Evolutionary conservation across 768 basidiomycete species (phyloP).

Genomic region (Galerina marginata): DNA sequence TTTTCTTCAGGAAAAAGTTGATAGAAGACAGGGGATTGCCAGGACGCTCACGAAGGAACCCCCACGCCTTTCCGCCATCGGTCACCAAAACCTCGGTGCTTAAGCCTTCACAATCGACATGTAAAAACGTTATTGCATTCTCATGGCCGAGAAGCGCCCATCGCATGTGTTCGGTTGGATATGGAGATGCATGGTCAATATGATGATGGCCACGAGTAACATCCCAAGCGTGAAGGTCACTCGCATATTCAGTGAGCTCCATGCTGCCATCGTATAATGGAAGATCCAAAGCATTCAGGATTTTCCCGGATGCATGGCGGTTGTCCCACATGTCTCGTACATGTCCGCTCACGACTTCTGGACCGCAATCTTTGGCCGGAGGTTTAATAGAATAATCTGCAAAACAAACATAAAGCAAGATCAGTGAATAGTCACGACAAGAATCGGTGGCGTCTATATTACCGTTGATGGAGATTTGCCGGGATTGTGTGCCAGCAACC

Average conservation of each 20-base stretch:
- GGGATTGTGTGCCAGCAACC: too few species aligned
- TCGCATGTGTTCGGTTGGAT: not conserved
- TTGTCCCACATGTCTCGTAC: slow-evolving; percentile 5
- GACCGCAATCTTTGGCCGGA: too few species aligned
- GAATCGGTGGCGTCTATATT: too few species aligned
- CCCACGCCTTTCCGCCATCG: slow-evolving; percentile 13
- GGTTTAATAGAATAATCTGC: not conserved
- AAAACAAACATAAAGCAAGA: too few species aligned
- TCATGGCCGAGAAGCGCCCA: slow-evolving; percentile 9
- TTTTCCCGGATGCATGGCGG: slow-evolving; percentile 1
- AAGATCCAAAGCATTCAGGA: slow-evolving; percentile 18
- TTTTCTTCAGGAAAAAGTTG: not conserved
- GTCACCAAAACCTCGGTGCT: not conserved
- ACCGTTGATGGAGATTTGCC: too few species aligned
- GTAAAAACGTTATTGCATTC: slow-evolving; percentile 7
- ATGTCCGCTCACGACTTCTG: slow-evolving; percentile 6
- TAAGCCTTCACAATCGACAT: slow-evolving; percentile 10
- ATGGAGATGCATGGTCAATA: not conserved
- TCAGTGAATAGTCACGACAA: too few species aligned
- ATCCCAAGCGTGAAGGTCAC: slow-evolving; percentile 15
- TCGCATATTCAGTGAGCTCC: slow-evolving; percentile 2
- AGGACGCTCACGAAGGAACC: not conserved
- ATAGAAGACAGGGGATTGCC: not conserved
- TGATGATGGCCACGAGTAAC: slow-evolving; percentile 3
- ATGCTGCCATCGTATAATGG: not conserved